Base-by-base conservation (phyloP, 495 filamentous ascomycete species). In the Pyrenula massariospora region DNA sequence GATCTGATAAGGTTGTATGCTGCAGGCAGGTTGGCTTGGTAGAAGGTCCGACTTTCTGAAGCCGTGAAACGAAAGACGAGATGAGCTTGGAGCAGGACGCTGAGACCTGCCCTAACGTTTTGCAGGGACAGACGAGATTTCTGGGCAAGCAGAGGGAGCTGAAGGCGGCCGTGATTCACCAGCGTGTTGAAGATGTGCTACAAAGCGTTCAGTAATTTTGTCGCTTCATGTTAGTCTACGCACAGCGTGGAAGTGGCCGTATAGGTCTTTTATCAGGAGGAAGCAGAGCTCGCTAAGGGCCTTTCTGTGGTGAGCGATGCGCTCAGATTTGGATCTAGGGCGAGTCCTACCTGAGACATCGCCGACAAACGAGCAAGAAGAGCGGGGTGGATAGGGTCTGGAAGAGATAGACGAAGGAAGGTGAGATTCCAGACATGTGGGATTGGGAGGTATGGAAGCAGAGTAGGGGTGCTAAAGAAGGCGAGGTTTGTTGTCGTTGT, bases 1-100 rank as follows among this genome's bases (percentile, higher is more conserved):
- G 81, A 79, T 24, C 92, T 86, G 19, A 88, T 71, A 36, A 97
- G 76, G 58, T 81, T 81, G 66, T 97, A 96, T 52, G 88, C 84
- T 23, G 85, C 76, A 52, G 79, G 72, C 62, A 80, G 69, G 56
- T 93, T 85, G 22, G 88, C 85, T 62, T 94, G 86, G 70, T 96
- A 97, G 64, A 82, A 80, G 22, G 88, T 86, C 31, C 75, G 64
- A 36, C 76, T 78, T 55, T 82, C 77, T 54, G 84, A 79, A 47
- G 88, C 81, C 56, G 81, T 78, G 60, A 84, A 80, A 68, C 91
- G 84, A 64, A 84, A 86, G 11, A 95, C 78, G 19, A 99, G 79
- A 59, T 91, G 88, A 62, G 94, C 84, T 66, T 97, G 93, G 50
- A 92, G 77, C 62, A 99, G 86, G 23, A 91, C 84, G 31, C 79